Evolutionary conservation across 495 filamentous ascomycete genomes (phyloP).

Genomic region (Neurospora sp.): DNA sequence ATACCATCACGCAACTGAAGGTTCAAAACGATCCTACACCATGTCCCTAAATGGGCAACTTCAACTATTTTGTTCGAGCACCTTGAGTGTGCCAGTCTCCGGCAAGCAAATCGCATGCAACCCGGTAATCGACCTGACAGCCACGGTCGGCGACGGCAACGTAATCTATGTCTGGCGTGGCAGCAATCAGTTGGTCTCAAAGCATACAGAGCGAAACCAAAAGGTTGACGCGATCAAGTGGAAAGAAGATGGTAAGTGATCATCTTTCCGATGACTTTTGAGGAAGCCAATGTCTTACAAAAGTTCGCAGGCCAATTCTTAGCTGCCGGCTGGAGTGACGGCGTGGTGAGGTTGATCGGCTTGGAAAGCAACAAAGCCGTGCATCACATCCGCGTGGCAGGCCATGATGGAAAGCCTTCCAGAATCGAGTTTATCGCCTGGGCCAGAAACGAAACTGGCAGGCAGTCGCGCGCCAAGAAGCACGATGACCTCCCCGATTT

Average conservation of each 20-base stretch:
- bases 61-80: slow-evolving; percentile 31
- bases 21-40: not conserved
- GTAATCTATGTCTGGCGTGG: slow-evolving; percentile 50
- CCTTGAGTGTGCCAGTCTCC: slow-evolving; percentile 25
- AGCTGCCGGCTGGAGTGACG: slow-evolving; percentile 69
- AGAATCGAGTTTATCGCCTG: slow-evolving; percentile 61
- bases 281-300: not conserved
- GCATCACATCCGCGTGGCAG: slow-evolving; percentile 48
- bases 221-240: slow-evolving; percentile 51
- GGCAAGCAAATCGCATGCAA: slow-evolving; percentile 55
- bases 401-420: slow-evolving; percentile 16
- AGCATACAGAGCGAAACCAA: slow-evolving; percentile 35
- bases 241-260: slow-evolving; percentile 63
- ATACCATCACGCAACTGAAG: not conserved
- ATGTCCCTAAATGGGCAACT: slow-evolving; percentile 26
- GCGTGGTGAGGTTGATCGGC: slow-evolving; percentile 57
- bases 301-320: slow-evolving; percentile 51
- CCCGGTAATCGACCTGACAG: slow-evolving; percentile 73
- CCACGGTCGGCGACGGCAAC: slow-evolving; percentile 61
- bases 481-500: not conserved
- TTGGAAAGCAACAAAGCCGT: slow-evolving; percentile 69
- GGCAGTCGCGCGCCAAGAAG: not conserved
- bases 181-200: slow-evolving; percentile 34
- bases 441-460: slow-evolving; percentile 56
- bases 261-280: slow-evolving; percentile 11